These are phyloP conservation scores for Phytophthora pseudosyringae DNA, from an alignment of 352 stramenopile species.

Conservation along the genomic window DNA sequence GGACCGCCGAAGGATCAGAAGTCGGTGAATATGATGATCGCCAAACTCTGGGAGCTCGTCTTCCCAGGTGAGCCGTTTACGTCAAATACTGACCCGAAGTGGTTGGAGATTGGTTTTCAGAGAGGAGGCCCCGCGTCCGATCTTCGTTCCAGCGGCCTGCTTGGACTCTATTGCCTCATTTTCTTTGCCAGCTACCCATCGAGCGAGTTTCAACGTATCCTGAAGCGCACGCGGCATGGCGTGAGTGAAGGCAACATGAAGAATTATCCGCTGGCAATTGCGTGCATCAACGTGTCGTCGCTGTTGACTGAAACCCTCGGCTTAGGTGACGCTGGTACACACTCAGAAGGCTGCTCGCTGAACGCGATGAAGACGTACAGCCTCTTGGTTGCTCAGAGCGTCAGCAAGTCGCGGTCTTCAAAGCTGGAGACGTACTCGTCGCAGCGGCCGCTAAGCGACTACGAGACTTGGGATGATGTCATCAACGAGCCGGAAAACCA, in stretches of 20 bases:
- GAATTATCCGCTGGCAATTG: slow-evolving; percentile 89
- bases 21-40: slow-evolving; percentile 82
- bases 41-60: slow-evolving; percentile 66
- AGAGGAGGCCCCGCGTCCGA: slow-evolving; percentile 82
- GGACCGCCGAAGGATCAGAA: slow-evolving; percentile 74
- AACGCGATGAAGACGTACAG: slow-evolving; percentile 84
- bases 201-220: slow-evolving; percentile 70
- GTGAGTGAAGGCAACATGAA: slow-evolving; percentile 90
- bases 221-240: slow-evolving; percentile 77
- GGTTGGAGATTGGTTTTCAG: slow-evolving; percentile 88
- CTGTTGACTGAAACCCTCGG: slow-evolving; percentile 80
- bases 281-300: slow-evolving; percentile 84
- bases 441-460: slow-evolving; percentile 42
- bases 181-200: slow-evolving; percentile 82
- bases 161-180: slow-evolving; percentile 86
- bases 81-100: slow-evolving; percentile 76
- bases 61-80: slow-evolving; percentile 71
- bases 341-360: slow-evolving; percentile 69
- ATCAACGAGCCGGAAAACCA: slow-evolving; percentile 73
- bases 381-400: slow-evolving; percentile 64
- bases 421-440: slow-evolving; percentile 41
- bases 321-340: slow-evolving; percentile 78
- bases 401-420: slow-evolving; percentile 32
- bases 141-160: slow-evolving; percentile 79
- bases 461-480: slow-evolving; percentile 80